Base-by-base conservation (phyloP, 2,329 filamentous ascomycete genomes). In the Exserohilum rostratum region DNA sequence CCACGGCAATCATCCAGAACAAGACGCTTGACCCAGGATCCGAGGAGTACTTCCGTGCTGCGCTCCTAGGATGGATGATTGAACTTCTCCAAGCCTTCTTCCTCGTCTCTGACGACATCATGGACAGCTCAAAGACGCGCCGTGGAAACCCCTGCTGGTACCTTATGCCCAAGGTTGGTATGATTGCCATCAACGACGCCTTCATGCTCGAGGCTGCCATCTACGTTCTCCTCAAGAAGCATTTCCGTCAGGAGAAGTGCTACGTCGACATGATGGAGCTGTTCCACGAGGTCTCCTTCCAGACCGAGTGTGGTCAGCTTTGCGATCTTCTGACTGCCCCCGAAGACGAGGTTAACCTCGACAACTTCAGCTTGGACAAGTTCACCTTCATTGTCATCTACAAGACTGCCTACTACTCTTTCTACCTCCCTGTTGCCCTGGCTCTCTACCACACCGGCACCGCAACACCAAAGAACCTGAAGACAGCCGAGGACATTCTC, bases 391-490 rank as follows among this genome's bases (percentile, higher is more conserved):
- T 99, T 72, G 95, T 99, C 80, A 90, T 96, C 79, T 98, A 96
- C 87, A 99, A 99, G 87, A 99, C 95, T 20, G 93, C 95, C 46
- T 99, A 96, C 83, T 99, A 99, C 84, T 96, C 90, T 72, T 99
- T 99, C 85, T 98, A 98, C 81, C 89, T 99, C 12, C 95, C 95
- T 55, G 92, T 99, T 51, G 93, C 92, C 9, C 85, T 99, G 39
- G 91, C 95, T 5, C 83, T 99, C 68, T 83, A 93, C 82, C 89
- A 92, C 79, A 86, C 93, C 65, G 88, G 91, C 72, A 83, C 93
- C 57, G 95, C 93, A 18, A 95, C 91, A 7, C 86, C 88, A 25
- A 86, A 90, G 79, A 98, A 97, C 82, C 87, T 99, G 57, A 89
- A 93, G 80, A 89, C 90, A 72, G 89, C 91, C 39, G 86, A 95